Base-by-base conservation (phyloP, 495 filamentous ascomycete species). In the Talaromyces adpressus region DNA sequence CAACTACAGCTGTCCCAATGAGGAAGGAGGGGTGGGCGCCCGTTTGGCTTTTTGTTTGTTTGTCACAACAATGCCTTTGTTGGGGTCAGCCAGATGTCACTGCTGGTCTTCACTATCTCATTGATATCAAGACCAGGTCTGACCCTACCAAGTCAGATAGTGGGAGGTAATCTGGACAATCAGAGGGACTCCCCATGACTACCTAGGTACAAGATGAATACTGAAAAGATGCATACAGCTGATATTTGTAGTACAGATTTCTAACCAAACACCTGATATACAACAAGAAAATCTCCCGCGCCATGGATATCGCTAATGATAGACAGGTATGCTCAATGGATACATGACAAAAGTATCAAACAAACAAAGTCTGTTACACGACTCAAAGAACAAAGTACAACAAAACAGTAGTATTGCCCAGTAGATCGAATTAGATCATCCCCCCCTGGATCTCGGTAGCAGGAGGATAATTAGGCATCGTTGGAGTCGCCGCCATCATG, bases 391-490 rank as follows among this genome's bases (percentile, higher is more conserved):
- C 30, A 30, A 6, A 16, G 5, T 16, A 41, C 14, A 41, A 41
- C 1, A 16, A 41, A 41, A 41, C 4, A 14, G 36, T 16, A 2
- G 12, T 45, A 41, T 41, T 41, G 36, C 4, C 11, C 36, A 16
- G 9, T 27, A 6, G 12, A 61, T 63, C 29, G 59, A 57, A 67
- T 73, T 68, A 81, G 63, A 81, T 79, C 78, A 81, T 81, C 45
- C 77, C 76, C 7, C 78, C 78, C 39, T 81, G 72, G 16, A 74
- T 69, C n/a, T 72, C 72, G 27, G 78, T 64, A 14, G 73, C 64
- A 4, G 75, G 74, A 6, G 78, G 75, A 18, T 62, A 62, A 23
- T 59, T 60, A 20, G 81, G 74, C 41, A 77, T 62, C 22, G 75
- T 69, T 0, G 77, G 79, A 12, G 70, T 68, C 27, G 66, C 70